Evolutionary conservation across 257 asterid species (phyloP).

Genomic region (Lycium ferocissimum): DNA sequence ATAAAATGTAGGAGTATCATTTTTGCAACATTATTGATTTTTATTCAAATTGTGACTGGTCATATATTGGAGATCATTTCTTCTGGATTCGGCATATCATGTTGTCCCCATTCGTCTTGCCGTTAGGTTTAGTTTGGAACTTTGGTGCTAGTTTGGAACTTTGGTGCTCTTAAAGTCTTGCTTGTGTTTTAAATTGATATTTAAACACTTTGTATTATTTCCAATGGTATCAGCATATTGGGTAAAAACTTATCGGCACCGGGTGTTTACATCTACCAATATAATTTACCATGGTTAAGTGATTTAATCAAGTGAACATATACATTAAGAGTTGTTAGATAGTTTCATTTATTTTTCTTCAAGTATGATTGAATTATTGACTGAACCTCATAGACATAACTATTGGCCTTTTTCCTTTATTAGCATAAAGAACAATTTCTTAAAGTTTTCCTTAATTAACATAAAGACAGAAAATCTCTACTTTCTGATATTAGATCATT

Average conservation of each 20-base stretch:
- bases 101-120: neutral
- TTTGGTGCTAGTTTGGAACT: too few relatives aligned
- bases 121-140: too few relatives aligned
- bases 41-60: too few relatives aligned
- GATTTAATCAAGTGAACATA: too few relatives aligned
- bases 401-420: neutral
- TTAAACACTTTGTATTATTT: neutral
- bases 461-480: neutral
- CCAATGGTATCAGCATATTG: neutral
- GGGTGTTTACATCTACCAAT: too few relatives aligned
- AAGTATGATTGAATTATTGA: neutral
- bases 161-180: neutral
- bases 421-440: neutral
- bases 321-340: neutral
- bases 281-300: too few relatives aligned
- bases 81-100: too few relatives aligned
- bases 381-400: neutral
- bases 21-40: too few relatives aligned
- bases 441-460: slow-evolving; percentile 5
- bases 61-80: too few relatives aligned
- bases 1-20: too few relatives aligned
- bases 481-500: neutral
- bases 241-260: too few relatives aligned
- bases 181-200: neutral
- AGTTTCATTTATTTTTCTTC: neutral